Evolutionary conservation across 2,329 filamentous ascomycete species (phyloP).

Genomic region (Zymoseptoria passerinii): DNA sequence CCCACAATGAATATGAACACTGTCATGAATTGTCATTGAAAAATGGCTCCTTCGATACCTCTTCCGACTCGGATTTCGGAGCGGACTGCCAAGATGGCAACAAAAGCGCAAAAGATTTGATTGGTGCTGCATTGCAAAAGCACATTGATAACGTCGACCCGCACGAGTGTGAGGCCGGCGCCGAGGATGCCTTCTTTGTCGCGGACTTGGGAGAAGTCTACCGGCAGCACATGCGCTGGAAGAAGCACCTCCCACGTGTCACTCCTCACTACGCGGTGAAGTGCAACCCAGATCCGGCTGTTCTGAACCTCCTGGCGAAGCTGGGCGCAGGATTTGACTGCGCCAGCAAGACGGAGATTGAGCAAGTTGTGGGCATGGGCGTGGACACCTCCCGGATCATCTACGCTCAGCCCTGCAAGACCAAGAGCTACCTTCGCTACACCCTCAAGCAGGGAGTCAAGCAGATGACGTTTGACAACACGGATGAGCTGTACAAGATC

Average conservation of each 20-base stretch:
- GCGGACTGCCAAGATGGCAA: conserved; percentile 40
- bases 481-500: conserved; percentile 96
- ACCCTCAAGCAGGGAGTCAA: conserved; percentile 77
- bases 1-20: conserved; percentile 23
- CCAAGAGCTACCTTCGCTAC: conserved; percentile 91
- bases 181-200: conserved; percentile 97
- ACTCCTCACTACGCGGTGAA: conserved; percentile 99
- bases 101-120: conserved; percentile 63
- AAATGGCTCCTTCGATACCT: conserved; percentile 16
- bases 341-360: conserved; percentile 94
- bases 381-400: conserved; percentile 87
- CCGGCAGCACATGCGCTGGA: conserved; percentile 97
- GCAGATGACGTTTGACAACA: conserved; percentile 99
- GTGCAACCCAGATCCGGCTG: conserved; percentile 89
- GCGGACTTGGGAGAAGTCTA: conserved; percentile 97
- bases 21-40: conserved; percentile 31
- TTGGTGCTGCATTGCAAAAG: conserved; percentile 77
- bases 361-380: conserved; percentile 76
- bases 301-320: conserved; percentile 77
- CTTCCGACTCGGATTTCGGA: conserved; percentile 18
- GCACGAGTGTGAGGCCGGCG: conserved; percentile 80
- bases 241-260: conserved; percentile 82
- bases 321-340: conserved; percentile 96
- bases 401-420: conserved; percentile 99
- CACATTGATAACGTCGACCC: conserved; percentile 78